Percentiles rank a stretch among this genome's conserved stretches.
These are phyloP conservation scores for Vishniacozyma victoriae DNA, from an alignment of 768 basidiomycete species.

Conservation along the genomic window DNA sequence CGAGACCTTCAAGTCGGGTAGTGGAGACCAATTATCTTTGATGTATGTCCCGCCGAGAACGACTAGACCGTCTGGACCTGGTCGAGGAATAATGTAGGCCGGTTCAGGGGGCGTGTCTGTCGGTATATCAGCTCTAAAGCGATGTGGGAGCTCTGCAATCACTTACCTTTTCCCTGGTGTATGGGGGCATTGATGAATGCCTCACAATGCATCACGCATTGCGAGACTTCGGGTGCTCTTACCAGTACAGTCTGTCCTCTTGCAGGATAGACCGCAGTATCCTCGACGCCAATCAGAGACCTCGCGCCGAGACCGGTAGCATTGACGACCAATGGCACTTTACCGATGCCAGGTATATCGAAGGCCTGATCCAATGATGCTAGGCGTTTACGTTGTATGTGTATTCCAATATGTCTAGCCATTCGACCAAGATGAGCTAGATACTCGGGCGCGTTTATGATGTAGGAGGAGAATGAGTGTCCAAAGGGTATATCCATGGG, in stretches of 20 bases:
- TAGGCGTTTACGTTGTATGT: conserved; percentile 51
- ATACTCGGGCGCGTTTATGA: conserved; percentile 56
- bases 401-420: conserved; percentile 49
- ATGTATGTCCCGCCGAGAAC: conserved; percentile 60
- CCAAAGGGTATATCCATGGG: conserved; percentile 40
- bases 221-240: conserved; percentile 57
- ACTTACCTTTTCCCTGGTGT: too few species aligned
- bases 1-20: conserved; percentile 50
- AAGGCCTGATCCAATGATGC: conserved; percentile 54
- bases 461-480: conserved; percentile 52
- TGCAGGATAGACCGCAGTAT: conserved; percentile 63
- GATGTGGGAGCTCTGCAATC: not conserved
- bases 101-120: conserved; percentile 19
- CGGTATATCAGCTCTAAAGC: not conserved
- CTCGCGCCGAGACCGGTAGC: conserved; percentile 61
- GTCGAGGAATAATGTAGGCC: conserved; percentile 63
- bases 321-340: conserved; percentile 53
- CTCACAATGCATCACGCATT: conserved; percentile 2
- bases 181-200: too few species aligned
- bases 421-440: conserved; percentile 53
- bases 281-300: conserved; percentile 74
- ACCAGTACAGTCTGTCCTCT: conserved; percentile 79
- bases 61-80: conserved; percentile 49
- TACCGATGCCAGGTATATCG: conserved; percentile 45
- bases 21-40: conserved; percentile 52